phyloP scores from a whole-genome alignment of 768 basidiomycete species.

The Termitomyces sp. region DNA sequence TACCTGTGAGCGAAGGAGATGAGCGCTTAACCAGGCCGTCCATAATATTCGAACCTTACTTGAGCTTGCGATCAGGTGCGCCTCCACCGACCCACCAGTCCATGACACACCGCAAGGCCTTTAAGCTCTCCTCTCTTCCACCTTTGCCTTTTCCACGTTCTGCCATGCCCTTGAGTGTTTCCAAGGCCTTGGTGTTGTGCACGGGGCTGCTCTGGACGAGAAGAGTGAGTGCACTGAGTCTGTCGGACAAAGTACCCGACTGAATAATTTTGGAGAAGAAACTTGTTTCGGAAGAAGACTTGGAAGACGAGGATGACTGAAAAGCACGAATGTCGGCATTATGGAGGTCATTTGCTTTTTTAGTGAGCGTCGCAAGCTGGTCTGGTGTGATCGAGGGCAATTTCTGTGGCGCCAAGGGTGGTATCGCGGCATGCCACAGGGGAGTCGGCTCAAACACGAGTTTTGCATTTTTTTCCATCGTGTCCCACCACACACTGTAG shows the following conservation, averaged over 20 bases:
- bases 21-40: background rate
- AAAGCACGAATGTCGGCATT: constrained; percentile 37
- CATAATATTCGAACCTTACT: constrained; percentile 37
- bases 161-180: constrained; percentile 69
- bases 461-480: constrained; percentile 3
- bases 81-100: constrained; percentile 99
- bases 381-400: constrained; percentile 31
- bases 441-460: constrained; percentile 35
- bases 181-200: constrained; percentile 79
- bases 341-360: constrained; percentile 46
- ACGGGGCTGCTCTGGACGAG: constrained; percentile 85
- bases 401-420: constrained; percentile 30
- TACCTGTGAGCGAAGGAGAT: constrained; percentile 50
- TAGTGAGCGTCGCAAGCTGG: constrained; percentile 39
- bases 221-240: constrained; percentile 85
- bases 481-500: background rate
- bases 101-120: constrained; percentile 84
- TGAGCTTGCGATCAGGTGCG: constrained; percentile 82
- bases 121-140: constrained; percentile 88
- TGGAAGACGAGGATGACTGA: constrained; percentile 46
- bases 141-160: constrained; percentile 78
- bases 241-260: constrained; percentile 87
- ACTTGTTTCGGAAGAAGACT: constrained; percentile 64
- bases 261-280: constrained; percentile 85
- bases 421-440: constrained; percentile 51